phyloP scores from a whole-genome alignment of 306 rosid species.

The Sesbania bispinosa region DNA sequence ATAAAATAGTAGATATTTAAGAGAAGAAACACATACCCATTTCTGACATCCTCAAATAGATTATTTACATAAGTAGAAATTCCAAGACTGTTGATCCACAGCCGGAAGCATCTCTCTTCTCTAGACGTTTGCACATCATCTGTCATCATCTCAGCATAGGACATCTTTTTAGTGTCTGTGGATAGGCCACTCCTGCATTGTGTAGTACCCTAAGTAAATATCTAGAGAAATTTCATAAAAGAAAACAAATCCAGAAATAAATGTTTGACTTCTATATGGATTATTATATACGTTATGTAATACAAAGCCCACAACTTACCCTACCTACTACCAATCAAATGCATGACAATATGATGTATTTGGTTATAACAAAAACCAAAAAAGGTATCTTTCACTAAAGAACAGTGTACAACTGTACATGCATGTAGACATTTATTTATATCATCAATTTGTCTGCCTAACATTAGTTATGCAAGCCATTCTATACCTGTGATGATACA shows the following conservation, averaged over 20 bases:
- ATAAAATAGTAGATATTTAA: neutral
- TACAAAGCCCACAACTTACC: too few relatives aligned
- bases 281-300: too few relatives aligned
- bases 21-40: conserved; percentile 57
- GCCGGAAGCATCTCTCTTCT: conserved; percentile 94
- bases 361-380: too few relatives aligned
- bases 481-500: conserved; percentile 82
- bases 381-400: neutral
- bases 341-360: too few relatives aligned
- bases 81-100: conserved; percentile 97
- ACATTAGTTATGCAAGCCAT: neutral
- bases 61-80: conserved; percentile 64
- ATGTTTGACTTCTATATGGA: too few relatives aligned
- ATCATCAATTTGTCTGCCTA: neutral
- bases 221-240: neutral
- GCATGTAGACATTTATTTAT: neutral
- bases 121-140: conserved; percentile 88
- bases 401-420: neutral
- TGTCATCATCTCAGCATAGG: conserved; percentile 92
- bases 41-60: conserved; percentile 92
- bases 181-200: conserved; percentile 86
- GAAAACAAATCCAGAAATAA: neutral
- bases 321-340: too few relatives aligned
- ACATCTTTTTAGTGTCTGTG: conserved; percentile 65
- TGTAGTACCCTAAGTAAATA: conserved; percentile 20